phyloP scores from a whole-genome alignment of 2,329 filamentous ascomycete genomes.

The Aspergillus sp. region DNA sequence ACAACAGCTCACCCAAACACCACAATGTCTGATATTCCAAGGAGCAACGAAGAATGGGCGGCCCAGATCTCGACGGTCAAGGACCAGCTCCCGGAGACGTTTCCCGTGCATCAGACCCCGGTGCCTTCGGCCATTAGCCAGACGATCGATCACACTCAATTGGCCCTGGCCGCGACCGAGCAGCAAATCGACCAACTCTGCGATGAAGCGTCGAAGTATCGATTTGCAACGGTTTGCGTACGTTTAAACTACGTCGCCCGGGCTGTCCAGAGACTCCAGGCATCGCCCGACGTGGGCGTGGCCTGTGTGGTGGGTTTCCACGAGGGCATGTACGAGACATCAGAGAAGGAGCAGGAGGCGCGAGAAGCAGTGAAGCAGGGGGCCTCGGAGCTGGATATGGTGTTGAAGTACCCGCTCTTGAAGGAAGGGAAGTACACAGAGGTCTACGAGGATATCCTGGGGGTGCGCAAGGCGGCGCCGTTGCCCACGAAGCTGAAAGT shows the following conservation, averaged over 20 bases:
- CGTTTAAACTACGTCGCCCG: conserved; percentile 53
- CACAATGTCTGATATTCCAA: conserved; percentile 18
- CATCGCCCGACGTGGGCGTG: conserved; percentile 48
- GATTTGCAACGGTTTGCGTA: conserved; percentile 56
- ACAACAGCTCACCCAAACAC: not conserved
- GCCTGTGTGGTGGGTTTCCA: conserved; percentile 62
- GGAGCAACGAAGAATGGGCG: conserved; percentile 35
- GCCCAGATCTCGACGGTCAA: conserved; percentile 27
- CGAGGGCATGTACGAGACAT: conserved; percentile 55
- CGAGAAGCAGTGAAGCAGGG: conserved; percentile 50
- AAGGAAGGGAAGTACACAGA: conserved; percentile 45
- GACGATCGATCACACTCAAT: conserved; percentile 45
- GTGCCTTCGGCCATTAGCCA: conserved; percentile 29
- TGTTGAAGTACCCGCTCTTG: conserved; percentile 55
- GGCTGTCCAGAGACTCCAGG: conserved; percentile 48
- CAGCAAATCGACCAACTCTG: conserved; percentile 55
- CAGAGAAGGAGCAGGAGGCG: conserved; percentile 54
- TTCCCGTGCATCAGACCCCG: conserved; percentile 23
- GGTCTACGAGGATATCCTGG: conserved; percentile 54
- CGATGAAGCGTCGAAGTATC: conserved; percentile 50
- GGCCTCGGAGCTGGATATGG: conserved; percentile 59
- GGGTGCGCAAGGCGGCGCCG: conserved; percentile 50
- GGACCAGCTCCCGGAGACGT: conserved; percentile 24
- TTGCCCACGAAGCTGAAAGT: conserved; percentile 51
- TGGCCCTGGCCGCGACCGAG: conserved; percentile 43